phyloP scores from a whole-genome alignment of 164 flowering plant genomes.

The Paratinospora sagittata region DNA sequence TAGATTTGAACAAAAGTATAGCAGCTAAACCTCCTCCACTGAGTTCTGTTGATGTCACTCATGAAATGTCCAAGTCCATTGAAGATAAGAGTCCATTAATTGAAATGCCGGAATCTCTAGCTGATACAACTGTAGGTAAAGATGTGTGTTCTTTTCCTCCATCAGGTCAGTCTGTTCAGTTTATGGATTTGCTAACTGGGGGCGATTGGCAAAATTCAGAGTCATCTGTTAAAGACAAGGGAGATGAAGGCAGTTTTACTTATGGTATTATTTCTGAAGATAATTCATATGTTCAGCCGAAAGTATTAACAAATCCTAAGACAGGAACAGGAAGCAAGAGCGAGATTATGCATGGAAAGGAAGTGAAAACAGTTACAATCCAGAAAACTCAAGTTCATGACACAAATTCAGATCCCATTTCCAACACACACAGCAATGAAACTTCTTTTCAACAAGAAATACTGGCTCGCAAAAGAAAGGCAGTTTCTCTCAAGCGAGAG shows the following conservation, averaged over 20 bases:
- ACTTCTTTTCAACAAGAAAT: constrained; percentile 41
- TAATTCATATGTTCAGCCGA: constrained; percentile 4
- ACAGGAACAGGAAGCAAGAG: constrained; percentile 8
- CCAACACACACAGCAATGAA: constrained; percentile 11
- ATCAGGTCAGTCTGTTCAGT: constrained; percentile 11
- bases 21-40: constrained; percentile 1
- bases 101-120: constrained; percentile 4
- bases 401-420: neutral
- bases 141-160: constrained; percentile 7
- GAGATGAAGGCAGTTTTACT: constrained; percentile 5
- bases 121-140: constrained; percentile 8
- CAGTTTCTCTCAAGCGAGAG: constrained; percentile 67
- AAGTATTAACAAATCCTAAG: constrained; percentile 3
- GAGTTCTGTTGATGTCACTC: constrained; percentile 3
- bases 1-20: constrained; percentile 10
- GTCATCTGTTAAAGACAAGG: constrained; percentile 9
- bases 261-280: constrained; percentile 3
- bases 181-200: constrained; percentile 29
- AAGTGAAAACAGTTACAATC: constrained; percentile 4
- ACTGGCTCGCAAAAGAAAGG: constrained; percentile 55
- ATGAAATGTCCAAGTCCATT: constrained; percentile 7
- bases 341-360: constrained; percentile 9
- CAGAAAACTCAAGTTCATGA: constrained; percentile 12
- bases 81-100: neutral
- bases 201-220: constrained; percentile 19